phyloP scores from a whole-genome alignment of 108 stramenopile genomes.

The Stephanodiscus minutulus region DNA sequence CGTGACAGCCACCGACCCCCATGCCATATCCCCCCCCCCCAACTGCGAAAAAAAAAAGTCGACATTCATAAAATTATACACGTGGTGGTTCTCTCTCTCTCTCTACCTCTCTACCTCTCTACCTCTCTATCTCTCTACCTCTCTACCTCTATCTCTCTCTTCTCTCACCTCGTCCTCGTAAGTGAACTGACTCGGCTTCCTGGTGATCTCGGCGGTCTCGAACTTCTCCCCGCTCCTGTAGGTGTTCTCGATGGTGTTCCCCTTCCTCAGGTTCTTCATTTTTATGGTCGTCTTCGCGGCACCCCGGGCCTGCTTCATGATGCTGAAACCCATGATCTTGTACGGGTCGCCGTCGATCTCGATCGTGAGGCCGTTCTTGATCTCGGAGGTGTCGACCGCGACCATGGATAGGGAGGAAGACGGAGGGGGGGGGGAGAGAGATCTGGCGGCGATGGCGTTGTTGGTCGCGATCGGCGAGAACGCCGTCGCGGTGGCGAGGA shows the following conservation, averaged over 20 bases:
- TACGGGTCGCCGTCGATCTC: constrained; percentile 92
- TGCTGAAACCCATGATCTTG: constrained; percentile 87
- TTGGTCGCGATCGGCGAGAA: background rate
- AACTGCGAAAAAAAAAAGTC: constrained; percentile 1
- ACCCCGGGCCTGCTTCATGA: constrained; percentile 93
- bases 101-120: too few species aligned
- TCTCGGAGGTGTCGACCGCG: constrained; percentile 88
- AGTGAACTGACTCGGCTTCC: constrained; percentile 80
- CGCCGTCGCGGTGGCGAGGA: background rate
- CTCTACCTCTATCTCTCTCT: background rate
- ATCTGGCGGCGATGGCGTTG: background rate
- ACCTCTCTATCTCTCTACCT: too few species aligned
- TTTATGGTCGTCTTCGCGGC: constrained; percentile 92
- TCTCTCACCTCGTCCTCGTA: constrained; percentile 81
- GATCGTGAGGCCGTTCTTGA: constrained; percentile 94
- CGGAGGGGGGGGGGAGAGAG: background rate
- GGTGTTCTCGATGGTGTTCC: constrained; percentile 92
- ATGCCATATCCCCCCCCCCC: background rate
- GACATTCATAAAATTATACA: too few species aligned
- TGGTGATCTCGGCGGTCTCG: constrained; percentile 86
- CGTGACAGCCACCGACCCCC: too few species aligned
- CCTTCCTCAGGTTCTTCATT: constrained; percentile 93
- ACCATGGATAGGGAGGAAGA: constrained; percentile 53
- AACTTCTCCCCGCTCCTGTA: constrained; percentile 93
- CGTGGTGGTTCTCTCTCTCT: too few species aligned